Conservation (phyloP, 1,139 yeast species). For the Lodderomyces margitis region DNA sequence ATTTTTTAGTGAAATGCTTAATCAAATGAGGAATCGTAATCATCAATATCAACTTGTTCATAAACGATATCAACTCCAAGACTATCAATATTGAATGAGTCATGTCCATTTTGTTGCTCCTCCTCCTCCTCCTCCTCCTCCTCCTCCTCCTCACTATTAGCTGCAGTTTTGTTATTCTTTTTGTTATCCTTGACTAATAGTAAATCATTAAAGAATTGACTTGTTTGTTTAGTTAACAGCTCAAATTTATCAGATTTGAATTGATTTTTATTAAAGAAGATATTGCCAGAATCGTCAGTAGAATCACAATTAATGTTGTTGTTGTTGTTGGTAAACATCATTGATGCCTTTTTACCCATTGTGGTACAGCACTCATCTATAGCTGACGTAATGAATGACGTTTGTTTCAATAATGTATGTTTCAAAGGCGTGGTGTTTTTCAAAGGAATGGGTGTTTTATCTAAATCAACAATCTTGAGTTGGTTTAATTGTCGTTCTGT, state of each 20-base stretch:
- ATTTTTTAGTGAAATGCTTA: no score
- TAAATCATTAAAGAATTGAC: constrained; percentile 20
- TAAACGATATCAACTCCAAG: constrained; percentile 13
- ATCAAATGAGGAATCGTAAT: constrained; percentile 14
- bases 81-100: constrained; percentile 29
- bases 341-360: constrained; percentile 15
- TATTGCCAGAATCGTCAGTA: background rate
- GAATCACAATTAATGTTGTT: no score
- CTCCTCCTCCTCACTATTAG: constrained; percentile 16
- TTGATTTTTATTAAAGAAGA: constrained; percentile 7
- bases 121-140: background rate
- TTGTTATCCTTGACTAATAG: constrained; percentile 2
- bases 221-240: constrained; percentile 21
- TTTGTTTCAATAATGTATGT: constrained; percentile 8
- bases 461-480: constrained; percentile 5
- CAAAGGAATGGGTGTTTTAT: constrained; percentile 2
- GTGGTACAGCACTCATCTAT: constrained; percentile 9
- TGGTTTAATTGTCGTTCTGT: constrained; percentile 13
- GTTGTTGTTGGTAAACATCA: constrained; percentile 9
- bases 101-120: background rate
- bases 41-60: constrained; percentile 17
- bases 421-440: constrained; percentile 3
- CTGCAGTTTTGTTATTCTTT: constrained; percentile 1
- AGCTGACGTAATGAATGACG: constrained; percentile 5
- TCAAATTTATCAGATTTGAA: constrained; percentile 20